Base-by-base conservation (phyloP, 2,329 filamentous ascomycete genomes). In the Ophiocordyceps sinensis region DNA sequence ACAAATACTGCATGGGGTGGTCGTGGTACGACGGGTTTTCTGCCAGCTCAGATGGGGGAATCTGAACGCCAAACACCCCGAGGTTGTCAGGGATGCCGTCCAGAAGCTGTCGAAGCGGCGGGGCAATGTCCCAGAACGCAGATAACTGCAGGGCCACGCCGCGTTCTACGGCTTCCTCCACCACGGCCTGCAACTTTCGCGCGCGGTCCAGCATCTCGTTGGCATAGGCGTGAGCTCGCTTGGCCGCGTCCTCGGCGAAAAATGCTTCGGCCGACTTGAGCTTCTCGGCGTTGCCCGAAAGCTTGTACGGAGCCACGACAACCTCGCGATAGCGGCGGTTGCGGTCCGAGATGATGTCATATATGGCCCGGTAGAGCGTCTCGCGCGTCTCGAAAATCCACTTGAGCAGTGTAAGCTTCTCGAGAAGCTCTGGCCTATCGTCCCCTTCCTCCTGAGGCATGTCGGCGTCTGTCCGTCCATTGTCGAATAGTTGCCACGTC, bases 371-470 rank as follows among this genome's bases (percentile, higher is more conserved):
- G 62, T 96, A 82, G 9, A 96, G 70, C 37, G 75, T 72, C 61
- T 98, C 91, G n/a, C 88, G 79, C 1, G 84, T 82, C 58, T 98
- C 91, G 51, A 95, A 96, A 9, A 96, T 78, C 88, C 91, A 96
- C 55, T 96, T 98, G 13, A 96, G 70, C 38, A 95, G 74, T 0
- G 89, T 96, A 12, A 98, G 70, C 61, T 94, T 94, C 60, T 98
- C 91, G 3, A 96, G 68, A 0, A 96, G 71, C 60, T 98, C 91
- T 0, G 91, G 91, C 56, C 88, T 80, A 58, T 95, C 89, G 51
- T 96, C 89, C 15, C 91, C 89, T 63, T 95, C 89, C 59, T 94
- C 87, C 58, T 95, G 88, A 0, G 87, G 82, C 59, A 86, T 77
- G 53, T 94, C 89, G 0, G 87, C 55, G 75, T 81, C 43, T 74